Base-by-base conservation (phyloP, 1,139 yeast genomes). In the Taphrina flavorubra region DNA sequence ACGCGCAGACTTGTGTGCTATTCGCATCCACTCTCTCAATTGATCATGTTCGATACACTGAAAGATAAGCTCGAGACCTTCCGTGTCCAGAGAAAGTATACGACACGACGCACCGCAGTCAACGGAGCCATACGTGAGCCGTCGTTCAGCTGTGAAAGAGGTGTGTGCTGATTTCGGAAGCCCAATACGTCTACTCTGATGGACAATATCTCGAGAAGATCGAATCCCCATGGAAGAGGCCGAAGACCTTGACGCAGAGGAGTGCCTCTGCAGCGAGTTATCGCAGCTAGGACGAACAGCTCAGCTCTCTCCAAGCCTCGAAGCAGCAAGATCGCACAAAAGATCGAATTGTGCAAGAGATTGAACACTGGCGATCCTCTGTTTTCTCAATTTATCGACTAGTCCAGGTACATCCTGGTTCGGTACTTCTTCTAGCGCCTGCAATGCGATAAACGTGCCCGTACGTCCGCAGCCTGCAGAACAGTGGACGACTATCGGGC, bases 401-500 rank as follows among this genome's bases (percentile, higher is more conserved):
- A 58, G 42, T n/a, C 46, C 58, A 34, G 42, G 18, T 10, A 63
- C n/a, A 40, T 49, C 59, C 13, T 31, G 49, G n/a, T 20, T 11
- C 40, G 66, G 53, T 3, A 18, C 14, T 6, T 62, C 55, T 20
- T 82, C 75, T 46, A 86, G 77, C 72, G 86, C 84, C 75, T 89
- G 92, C 64, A 87, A 76, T 1, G 90, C 86, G 31, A 90, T 85
- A 74, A 86, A 89, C 0, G 95, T 89, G 0, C 96, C 96, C 0
- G 95, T 86, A 70, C 96, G 80, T 5, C 96, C 96, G 25, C 90
- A 92, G 0, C 96, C 96, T 0, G 96, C 96, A 1, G 94, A 88
- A 74, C 96, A 89, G 75, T 89, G 96, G 1, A 88, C 87, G 20
- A 84, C 75, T 34, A 82, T 72, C 2, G 85, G 85, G 8, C 36